Evolutionary conservation across 169 alveolate species (phyloP), one percentile per base, ranked within the genome.

Genomic region (Eimeria praecox): DNA sequence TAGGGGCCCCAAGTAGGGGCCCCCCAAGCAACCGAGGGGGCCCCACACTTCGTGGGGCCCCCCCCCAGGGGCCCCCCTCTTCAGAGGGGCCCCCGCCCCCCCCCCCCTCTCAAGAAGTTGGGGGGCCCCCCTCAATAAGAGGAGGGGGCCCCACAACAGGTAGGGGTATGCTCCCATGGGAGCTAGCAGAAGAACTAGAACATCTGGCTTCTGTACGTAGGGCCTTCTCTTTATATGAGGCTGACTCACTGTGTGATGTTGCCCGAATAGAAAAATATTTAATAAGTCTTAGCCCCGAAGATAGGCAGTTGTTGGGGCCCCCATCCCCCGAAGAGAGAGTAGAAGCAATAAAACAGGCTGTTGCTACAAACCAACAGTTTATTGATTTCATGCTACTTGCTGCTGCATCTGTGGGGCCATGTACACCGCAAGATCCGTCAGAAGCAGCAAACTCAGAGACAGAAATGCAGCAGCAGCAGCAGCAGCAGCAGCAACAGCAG

Each of bases 351-450:
- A 87, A 52, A 56, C 24, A 33, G 22, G 95, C 96, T 38, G 71
- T 95, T 62, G 91, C 80, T 46, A 30, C 49, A 30, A 95, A 95
- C 77, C 96, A 95, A n/a, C 82, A 88, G 54, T 95, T 95, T 59
- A 75, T 95, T 54, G 89, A 95, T 64, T n/a, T 88, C 10, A 46
- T 95, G 83, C 96, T 94, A 18, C 82, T 90, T 18, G 95, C 95
- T 49, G 90, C 90, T 80, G 90, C 90, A 8, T 80, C 64, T 35
- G 90, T 80, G n/a, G 64, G 69, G 46, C 95, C 95, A 6, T 75
- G 40, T 52, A 77, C 73, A 16, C 83, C 75, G 8, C 6, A 33
- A 27, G 94, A 56, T 38, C 27, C 18, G 3, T 40, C 52, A 77
- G 66, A 22, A n/a, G 71, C 69, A 18, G 56, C 75, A 71, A n/a